These are phyloP conservation scores for Filobasidium floriforme DNA, from an alignment of 768 basidiomycete species.

Conservation along the genomic window DNA sequence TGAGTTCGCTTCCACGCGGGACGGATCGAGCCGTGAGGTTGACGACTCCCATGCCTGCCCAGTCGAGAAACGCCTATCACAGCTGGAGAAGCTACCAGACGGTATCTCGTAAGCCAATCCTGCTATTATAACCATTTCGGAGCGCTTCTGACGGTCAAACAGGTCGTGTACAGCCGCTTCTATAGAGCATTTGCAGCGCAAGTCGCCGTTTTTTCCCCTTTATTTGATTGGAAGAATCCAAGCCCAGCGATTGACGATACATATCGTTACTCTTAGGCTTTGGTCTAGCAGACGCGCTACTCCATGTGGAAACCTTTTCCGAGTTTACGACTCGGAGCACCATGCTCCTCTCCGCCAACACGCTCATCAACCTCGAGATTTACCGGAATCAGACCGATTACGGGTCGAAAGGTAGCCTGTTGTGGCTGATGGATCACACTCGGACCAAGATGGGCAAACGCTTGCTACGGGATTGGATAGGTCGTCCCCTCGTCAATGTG, in stretches of 20 bases:
- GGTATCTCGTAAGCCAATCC: constrained; percentile 1
- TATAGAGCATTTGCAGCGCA: constrained; percentile 41
- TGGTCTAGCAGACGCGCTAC: constrained; percentile 67
- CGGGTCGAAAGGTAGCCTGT: constrained; percentile 63
- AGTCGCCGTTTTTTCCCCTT: constrained; percentile 5
- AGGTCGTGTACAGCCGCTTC: constrained; percentile 22
- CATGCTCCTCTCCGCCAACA: constrained; percentile 85
- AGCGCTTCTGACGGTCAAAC: neutral
- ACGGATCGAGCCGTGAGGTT: neutral
- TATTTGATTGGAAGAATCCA: neutral
- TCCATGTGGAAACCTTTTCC: constrained; percentile 68
- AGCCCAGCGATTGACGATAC: neutral
- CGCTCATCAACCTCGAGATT: constrained; percentile 83
- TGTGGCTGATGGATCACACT: constrained; percentile 77
- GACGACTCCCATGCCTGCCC: neutral
- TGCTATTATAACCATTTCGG: neutral
- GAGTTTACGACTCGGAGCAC: constrained; percentile 65
- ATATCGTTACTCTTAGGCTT: constrained; percentile 47
- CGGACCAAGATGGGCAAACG: constrained; percentile 82
- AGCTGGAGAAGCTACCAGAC: neutral
- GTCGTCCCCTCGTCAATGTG: constrained; percentile 57
- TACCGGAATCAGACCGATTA: constrained; percentile 82
- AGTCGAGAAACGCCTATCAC: neutral
- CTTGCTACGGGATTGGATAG: constrained; percentile 75
- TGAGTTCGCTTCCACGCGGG: neutral